A percentile compares a stretch with the other conserved stretches of the same genome.
Evolutionary conservation across 805 yeast species (phyloP).

Genomic region (Yamadazyma kitorensis): DNA sequence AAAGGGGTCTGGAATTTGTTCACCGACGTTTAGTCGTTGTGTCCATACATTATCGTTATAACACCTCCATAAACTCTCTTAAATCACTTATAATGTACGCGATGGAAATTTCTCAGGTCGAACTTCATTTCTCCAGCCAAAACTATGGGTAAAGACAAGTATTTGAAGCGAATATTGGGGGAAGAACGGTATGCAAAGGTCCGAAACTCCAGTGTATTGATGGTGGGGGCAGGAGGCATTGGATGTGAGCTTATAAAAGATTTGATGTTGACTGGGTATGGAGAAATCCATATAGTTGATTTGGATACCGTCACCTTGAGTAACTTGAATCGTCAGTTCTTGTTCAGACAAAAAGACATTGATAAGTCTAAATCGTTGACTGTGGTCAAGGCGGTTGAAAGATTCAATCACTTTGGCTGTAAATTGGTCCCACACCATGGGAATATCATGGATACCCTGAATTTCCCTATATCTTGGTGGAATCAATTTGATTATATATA

Average conservation of each 20-base stretch:
- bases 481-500: slow-evolving; percentile 71
- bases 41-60: background rate
- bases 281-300: slow-evolving; percentile 90
- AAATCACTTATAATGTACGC: too few species aligned
- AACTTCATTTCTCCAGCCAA: too few species aligned
- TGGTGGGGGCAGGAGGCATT: slow-evolving; percentile 97
- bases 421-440: slow-evolving; percentile 79
- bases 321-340: slow-evolving; percentile 88
- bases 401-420: slow-evolving; percentile 59
- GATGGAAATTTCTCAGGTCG: background rate
- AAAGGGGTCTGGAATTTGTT: slow-evolving; percentile 75
- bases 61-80: background rate
- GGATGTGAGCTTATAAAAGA: slow-evolving; percentile 91
- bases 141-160: slow-evolving; percentile 38
- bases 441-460: slow-evolving; percentile 73
- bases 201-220: slow-evolving; percentile 52
- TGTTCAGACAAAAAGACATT: slow-evolving; percentile 86
- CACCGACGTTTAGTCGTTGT: slow-evolving; percentile 45
- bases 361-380: slow-evolving; percentile 84
- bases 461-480: slow-evolving; percentile 74
- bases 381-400: slow-evolving; percentile 76
- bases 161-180: slow-evolving; percentile 46
- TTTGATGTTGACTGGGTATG: slow-evolving; percentile 72
- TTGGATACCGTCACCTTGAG: slow-evolving; percentile 92
- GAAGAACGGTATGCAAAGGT: slow-evolving; percentile 26